These are phyloP conservation scores for Seminavis robusta DNA, from an alignment of 108 stramenopile species.

Conservation along the genomic window DNA sequence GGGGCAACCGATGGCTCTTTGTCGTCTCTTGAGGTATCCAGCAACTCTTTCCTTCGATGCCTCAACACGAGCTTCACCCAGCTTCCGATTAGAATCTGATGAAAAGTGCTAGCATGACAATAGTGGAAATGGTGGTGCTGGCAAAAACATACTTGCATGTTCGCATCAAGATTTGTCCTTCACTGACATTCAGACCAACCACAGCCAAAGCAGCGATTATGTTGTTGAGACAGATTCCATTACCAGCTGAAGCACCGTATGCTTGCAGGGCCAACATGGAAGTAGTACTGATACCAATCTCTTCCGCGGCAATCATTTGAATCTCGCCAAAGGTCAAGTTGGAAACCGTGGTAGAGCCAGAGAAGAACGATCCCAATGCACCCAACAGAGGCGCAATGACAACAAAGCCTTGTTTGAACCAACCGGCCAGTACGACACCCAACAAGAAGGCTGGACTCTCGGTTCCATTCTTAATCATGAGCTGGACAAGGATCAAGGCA, in stretches of 20 bases:
- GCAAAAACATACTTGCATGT: conserved; percentile 50
- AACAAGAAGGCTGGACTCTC: conserved; percentile 56
- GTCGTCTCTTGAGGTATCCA: too few relatives aligned
- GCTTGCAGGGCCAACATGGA: conserved; percentile 61
- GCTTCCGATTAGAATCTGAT: too few relatives aligned
- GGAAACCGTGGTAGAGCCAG: conserved; percentile 63
- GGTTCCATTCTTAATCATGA: conserved; percentile 31
- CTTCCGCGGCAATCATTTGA: conserved; percentile 52
- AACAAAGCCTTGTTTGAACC: conserved; percentile 53
- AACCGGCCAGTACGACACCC: conserved; percentile 44
- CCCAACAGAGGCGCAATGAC: conserved; percentile 50
- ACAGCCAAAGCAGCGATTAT: conserved; percentile 63
- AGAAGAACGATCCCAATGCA: conserved; percentile 57
- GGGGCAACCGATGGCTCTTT: too few relatives aligned
- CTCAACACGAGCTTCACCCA: too few relatives aligned
- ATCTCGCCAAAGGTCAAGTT: conserved; percentile 64
- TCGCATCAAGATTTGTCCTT: conserved; percentile 46
- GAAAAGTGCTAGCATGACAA: conserved; percentile 51
- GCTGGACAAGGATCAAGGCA: conserved; percentile 56
- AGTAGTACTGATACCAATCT: conserved; percentile 41
- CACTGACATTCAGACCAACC: conserved; percentile 44
- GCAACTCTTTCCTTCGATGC: too few relatives aligned
- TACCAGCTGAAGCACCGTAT: conserved; percentile 61
- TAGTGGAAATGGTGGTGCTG: conserved; percentile 35
- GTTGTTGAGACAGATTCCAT: conserved; percentile 65